Percentiles rank a stretch among this genome's conserved stretches.
Evolutionary conservation across 331 rosid genomes (phyloP).

Genomic region (Quercus tomentella): DNA sequence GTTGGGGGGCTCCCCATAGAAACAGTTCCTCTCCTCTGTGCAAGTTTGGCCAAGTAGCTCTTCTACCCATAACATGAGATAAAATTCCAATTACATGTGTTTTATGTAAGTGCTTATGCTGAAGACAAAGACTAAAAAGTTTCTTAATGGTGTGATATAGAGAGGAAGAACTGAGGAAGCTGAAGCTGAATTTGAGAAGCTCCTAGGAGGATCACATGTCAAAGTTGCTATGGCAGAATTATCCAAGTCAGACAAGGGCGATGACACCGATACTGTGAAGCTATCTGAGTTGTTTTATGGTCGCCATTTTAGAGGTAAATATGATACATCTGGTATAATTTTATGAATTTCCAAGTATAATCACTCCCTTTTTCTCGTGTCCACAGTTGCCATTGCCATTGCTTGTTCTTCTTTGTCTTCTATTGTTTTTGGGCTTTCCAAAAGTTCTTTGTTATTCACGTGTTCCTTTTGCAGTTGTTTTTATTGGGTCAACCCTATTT

Average conservation of each 20-base stretch:
- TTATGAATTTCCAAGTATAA: neutral
- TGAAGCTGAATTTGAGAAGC: conserved; percentile 82
- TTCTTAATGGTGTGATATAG: conserved; percentile 39
- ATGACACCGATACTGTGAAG: conserved; percentile 63
- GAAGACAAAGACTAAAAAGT: conserved; percentile 6
- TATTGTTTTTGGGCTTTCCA: conserved; percentile 20
- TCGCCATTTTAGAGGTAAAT: conserved; percentile 77
- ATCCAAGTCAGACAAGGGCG: conserved; percentile 72
- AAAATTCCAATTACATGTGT: neutral
- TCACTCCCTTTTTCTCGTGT: conserved; percentile 4
- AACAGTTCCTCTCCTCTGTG: neutral
- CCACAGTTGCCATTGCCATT: neutral
- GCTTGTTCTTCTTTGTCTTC: conserved; percentile 13
- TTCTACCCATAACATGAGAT: neutral
- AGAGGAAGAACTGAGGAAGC: conserved; percentile 93
- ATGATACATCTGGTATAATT: conserved; percentile 1
- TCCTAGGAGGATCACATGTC: conserved; percentile 82
- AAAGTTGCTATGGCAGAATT: conserved; percentile 71
- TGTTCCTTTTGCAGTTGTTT: conserved; percentile 96
- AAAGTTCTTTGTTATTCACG: conserved; percentile 56
- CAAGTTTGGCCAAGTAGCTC: neutral
- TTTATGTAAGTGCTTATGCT: neutral
- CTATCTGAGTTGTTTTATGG: conserved; percentile 76
- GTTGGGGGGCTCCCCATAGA: neutral
- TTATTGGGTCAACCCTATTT: conserved; percentile 98